These are phyloP conservation scores for Trichophyton benhamiae DNA, from an alignment of 2,329 filamentous ascomycete species.

Conservation along the genomic window DNA sequence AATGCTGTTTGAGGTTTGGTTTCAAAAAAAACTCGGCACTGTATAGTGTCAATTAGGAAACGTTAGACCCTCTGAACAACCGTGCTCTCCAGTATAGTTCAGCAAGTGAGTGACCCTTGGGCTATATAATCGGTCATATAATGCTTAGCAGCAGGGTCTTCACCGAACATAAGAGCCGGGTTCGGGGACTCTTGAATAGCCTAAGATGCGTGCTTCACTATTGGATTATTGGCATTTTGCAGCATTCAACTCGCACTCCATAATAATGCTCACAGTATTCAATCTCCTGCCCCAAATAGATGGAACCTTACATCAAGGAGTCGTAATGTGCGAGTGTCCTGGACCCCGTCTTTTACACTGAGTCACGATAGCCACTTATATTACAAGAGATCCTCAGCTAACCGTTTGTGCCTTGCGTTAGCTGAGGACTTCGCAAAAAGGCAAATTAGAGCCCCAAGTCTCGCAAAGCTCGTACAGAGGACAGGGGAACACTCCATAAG, in stretches of 20 bases:
- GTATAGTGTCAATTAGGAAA: neutral
- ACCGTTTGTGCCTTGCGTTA: conserved; percentile 4
- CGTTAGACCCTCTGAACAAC: neutral
- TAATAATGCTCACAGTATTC: neutral
- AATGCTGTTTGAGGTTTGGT: neutral
- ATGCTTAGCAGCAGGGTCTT: neutral
- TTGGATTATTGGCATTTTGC: no score
- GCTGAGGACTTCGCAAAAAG: neutral
- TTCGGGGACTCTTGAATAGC: neutral
- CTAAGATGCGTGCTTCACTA: neutral
- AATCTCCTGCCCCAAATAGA: neutral
- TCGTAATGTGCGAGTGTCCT: neutral
- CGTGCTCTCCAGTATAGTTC: neutral
- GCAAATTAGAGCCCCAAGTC: neutral
- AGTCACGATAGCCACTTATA: neutral
- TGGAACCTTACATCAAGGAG: neutral
- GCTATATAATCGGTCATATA: neutral
- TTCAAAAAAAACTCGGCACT: neutral
- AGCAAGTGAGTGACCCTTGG: neutral
- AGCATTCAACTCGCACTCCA: no score
- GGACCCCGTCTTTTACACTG: no score
- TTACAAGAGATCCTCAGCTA: neutral
- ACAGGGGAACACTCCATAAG: neutral
- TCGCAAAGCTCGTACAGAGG: neutral
- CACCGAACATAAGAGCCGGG: neutral